phyloP scores from a whole-genome alignment of 148 eudicot species.

The Camellia granthamiana region DNA sequence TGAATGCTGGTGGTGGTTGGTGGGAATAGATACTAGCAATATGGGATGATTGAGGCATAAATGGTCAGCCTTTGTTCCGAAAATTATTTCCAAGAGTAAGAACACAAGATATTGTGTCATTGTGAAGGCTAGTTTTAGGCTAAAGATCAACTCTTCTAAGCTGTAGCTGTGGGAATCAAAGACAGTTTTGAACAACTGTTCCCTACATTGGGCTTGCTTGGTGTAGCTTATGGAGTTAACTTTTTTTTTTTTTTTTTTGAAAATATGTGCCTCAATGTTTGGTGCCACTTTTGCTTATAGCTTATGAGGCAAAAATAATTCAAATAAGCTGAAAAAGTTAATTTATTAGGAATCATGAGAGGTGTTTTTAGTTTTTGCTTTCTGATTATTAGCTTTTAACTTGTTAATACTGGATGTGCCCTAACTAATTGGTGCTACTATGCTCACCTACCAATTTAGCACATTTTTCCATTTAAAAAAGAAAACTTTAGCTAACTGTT shows the following conservation, averaged over 20 bases:
- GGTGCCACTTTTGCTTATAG: no score
- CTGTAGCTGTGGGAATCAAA: background rate
- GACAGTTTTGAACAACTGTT: no score
- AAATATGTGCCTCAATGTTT: no score
- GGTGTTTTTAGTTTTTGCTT: no score
- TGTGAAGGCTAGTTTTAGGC: background rate
- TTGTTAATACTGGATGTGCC: no score
- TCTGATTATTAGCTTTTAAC: no score
- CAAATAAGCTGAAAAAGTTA: no score
- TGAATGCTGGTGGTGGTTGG: background rate
- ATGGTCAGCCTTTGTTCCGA: background rate
- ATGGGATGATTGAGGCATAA: background rate
- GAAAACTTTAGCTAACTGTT: slow-evolving; percentile 1
- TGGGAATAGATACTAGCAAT: background rate
- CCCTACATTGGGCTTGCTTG: no score
- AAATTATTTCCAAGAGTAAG: background rate
- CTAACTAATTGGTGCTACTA: background rate
- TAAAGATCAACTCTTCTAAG: background rate
- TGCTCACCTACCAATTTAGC: background rate
- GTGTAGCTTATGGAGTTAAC: no score
- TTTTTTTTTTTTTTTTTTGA: no score
- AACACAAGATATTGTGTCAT: background rate
- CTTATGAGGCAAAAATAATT: no score
- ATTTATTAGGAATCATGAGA: no score
- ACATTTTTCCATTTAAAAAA: background rate